These are phyloP conservation scores for Claviceps monticola DNA, from an alignment of 2,329 filamentous ascomycete species.

Conservation along the genomic window DNA sequence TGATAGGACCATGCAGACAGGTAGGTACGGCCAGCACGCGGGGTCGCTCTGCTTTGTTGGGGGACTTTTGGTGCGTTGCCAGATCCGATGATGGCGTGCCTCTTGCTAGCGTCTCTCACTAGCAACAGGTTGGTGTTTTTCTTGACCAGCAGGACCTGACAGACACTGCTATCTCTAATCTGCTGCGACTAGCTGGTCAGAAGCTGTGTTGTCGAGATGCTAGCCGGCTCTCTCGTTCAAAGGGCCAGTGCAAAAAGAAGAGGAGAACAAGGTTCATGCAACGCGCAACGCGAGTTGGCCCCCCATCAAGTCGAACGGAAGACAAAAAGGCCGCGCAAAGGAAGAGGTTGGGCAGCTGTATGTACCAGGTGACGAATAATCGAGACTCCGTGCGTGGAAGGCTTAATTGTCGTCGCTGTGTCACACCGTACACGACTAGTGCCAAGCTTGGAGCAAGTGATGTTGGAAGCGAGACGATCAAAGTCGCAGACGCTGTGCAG, in stretches of 20 bases:
- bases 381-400: not conserved
- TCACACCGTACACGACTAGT: not conserved
- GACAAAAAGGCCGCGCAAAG: not conserved
- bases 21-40: not conserved
- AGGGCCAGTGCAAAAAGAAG: not conserved
- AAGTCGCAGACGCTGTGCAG: not conserved
- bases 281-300: not conserved
- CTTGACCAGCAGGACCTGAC: not conserved
- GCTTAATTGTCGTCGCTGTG: not conserved
- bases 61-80: not conserved
- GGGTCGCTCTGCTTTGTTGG: slow-evolving; percentile 4
- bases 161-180: not conserved
- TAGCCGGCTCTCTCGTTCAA: not conserved
- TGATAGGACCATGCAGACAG: not conserved
- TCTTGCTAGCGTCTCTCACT: not conserved
- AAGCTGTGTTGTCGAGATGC: not conserved
- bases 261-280: not conserved
- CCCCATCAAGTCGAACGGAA: not conserved
- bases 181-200: not conserved
- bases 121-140: not conserved
- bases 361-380: not conserved
- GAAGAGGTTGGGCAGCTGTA: not conserved
- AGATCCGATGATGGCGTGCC: not conserved
- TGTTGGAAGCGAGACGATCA: not conserved
- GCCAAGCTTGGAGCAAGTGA: not conserved